These are phyloP conservation scores for Mortierella sp. DNA, from an alignment of 371 early-diverging fungal genomes.

Conservation along the genomic window DNA sequence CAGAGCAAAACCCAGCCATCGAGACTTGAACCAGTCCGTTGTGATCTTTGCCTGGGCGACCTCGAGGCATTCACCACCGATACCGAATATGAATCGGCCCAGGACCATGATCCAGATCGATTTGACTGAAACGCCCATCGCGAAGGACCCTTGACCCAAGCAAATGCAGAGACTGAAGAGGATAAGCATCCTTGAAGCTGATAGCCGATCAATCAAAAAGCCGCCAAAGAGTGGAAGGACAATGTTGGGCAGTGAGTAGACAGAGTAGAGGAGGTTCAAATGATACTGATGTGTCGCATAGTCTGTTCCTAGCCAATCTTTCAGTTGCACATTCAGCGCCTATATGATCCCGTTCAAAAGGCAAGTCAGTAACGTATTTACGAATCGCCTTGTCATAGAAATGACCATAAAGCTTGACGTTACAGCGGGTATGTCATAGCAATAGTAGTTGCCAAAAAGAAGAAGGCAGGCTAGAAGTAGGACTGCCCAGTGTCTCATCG, in stretches of 20 bases:
- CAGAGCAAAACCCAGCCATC: conserved; percentile 72
- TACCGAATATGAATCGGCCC: conserved; percentile 76
- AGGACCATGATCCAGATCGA: conserved; percentile 64
- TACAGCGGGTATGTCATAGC: conserved; percentile 58
- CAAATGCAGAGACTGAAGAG: conserved; percentile 69
- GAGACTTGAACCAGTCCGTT: conserved; percentile 62
- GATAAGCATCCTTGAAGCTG: conserved; percentile 60
- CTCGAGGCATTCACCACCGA: conserved; percentile 80
- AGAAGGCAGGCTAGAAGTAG: conserved; percentile 65
- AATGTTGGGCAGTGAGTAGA: conserved; percentile 83
- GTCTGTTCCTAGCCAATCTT: conserved; percentile 62
- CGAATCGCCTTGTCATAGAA: neutral
- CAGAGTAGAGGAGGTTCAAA: conserved; percentile 77
- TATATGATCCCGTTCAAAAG: neutral
- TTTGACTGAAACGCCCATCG: conserved; percentile 62
- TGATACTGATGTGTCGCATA: conserved; percentile 72
- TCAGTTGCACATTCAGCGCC: conserved; percentile 73
- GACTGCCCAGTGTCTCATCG: conserved; percentile 59
- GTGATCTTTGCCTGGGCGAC: conserved; percentile 72
- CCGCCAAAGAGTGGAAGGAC: conserved; percentile 78
- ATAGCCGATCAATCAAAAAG: conserved; percentile 63
- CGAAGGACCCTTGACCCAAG: conserved; percentile 73
- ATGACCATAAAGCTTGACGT: neutral
- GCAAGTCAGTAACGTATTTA: neutral
- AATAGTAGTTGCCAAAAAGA: conserved; percentile 69